Evolutionary conservation across 2,329 filamentous ascomycete species (phyloP).

Genomic region (Paecilomyces niveus): DNA sequence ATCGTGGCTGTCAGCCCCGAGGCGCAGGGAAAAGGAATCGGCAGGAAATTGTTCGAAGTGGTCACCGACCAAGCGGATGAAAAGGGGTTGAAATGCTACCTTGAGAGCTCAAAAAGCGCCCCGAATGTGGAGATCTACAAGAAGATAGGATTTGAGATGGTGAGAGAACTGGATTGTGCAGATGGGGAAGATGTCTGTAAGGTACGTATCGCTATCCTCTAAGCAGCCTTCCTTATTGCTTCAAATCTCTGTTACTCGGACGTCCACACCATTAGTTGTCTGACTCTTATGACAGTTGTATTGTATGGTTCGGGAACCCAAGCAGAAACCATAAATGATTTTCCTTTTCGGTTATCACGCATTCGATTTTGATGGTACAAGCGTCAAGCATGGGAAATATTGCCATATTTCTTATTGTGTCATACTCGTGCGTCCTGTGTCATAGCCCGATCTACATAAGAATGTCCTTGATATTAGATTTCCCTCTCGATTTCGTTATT

Average conservation of each 20-base stretch:
- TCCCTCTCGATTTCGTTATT: too few species aligned
- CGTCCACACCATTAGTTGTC: not conserved
- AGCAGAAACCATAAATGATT: not conserved
- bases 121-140: slow-evolving; percentile 68
- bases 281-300: slow-evolving; percentile 2
- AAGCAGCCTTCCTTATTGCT: not conserved
- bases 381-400: not conserved
- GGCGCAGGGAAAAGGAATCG: slow-evolving; percentile 60
- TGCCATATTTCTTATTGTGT: not conserved
- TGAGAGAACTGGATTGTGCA: slow-evolving; percentile 59
- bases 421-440: not conserved
- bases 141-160: slow-evolving; percentile 59
- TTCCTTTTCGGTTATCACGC: not conserved
- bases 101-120: slow-evolving; percentile 61
- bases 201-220: slow-evolving; percentile 20
- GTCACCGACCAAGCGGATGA: slow-evolving; percentile 58
- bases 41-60: slow-evolving; percentile 55
- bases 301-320: slow-evolving; percentile 9
- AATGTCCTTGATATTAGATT: not conserved
- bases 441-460: not conserved
- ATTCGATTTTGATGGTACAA: not conserved
- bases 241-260: not conserved
- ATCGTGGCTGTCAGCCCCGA: slow-evolving; percentile 63
- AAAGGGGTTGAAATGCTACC: slow-evolving; percentile 59
- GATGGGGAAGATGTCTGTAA: slow-evolving; percentile 53